Percentiles rank a stretch among this genome's conserved stretches.
Evolutionary conservation across 495 filamentous ascomycete species (phyloP).

Genomic region (Sphaerosporella brunnea): DNA sequence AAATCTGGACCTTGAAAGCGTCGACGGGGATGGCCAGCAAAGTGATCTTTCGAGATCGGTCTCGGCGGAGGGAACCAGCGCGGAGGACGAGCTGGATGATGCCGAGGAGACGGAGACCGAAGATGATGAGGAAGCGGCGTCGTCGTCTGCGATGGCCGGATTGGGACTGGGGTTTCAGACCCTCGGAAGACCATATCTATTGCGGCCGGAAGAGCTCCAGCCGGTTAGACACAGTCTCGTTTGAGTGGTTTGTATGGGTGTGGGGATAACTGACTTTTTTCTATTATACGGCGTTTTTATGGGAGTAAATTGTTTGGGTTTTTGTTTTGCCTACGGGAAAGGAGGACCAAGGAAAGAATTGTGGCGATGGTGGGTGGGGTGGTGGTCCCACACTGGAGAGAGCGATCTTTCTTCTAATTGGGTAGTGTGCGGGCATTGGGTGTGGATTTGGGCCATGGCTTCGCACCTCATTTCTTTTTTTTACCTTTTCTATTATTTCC

Average conservation of each 20-base stretch:
- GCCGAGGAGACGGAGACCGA: conserved; percentile 3
- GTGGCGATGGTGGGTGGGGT: too few relatives aligned
- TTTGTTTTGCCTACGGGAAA: not conserved
- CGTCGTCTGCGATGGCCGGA: too few relatives aligned
- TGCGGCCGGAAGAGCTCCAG: not conserved
- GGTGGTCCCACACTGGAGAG: too few relatives aligned
- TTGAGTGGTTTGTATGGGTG: not conserved
- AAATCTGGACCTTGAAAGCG: conserved; percentile 11
- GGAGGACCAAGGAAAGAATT: too few relatives aligned
- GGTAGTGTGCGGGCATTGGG: conserved; percentile 2
- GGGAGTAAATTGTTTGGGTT: conserved; percentile 1
- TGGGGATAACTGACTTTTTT: not conserved
- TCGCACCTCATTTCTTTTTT: not conserved
- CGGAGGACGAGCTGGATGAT: conserved; percentile 7
- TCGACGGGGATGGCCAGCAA: conserved; percentile 13
- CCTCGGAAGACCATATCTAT: not conserved
- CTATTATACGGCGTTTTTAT: conserved; percentile 4
- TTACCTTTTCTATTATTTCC: not conserved
- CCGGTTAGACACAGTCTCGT: not conserved
- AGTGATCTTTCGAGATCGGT: not conserved
- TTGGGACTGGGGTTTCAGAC: conserved; percentile 9
- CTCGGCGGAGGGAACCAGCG: not conserved
- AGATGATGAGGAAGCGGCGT: too few relatives aligned
- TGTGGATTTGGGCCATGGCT: not conserved
- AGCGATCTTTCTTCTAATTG: too few relatives aligned